Base-by-base conservation (phyloP, 495 filamentous ascomycete genomes). In the Neurospora terricola region DNA sequence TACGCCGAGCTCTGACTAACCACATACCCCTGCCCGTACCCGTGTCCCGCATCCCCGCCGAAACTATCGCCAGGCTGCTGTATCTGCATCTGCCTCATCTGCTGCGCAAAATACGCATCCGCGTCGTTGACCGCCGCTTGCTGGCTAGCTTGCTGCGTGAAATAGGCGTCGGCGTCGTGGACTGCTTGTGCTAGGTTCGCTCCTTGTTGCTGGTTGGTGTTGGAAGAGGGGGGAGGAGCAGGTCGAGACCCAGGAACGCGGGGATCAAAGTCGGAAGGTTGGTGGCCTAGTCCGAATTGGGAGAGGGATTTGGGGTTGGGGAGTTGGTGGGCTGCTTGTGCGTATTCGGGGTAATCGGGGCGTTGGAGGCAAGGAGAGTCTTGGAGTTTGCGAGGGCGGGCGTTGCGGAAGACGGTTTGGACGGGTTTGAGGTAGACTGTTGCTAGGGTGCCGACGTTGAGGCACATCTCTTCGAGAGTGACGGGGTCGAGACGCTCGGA, bases 391-490 rank as follows among this genome's bases (percentile, higher is more conserved):
- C 54, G 23, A 7, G 54, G 54, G 37, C 95, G 90, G 72, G 96
- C 96, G 79, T 97, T 93, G 76, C 96, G 96, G 72, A 98, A 91
- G 84, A 99, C 98, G 6, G 94, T 94, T 84, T 96, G 93, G 43
- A 96, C 93, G 18, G 94, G 94, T 83, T 97, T 98, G 87, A 98
- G 96, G 83, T 99, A 99, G n/a, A 99, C 96, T 14, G 95, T 98
- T 2, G 96, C 94, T 27, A 99, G 89, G 14, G 96, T 97, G n/a
- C 94, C 97, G 16, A 99, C 89, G 81, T 98, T 94, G 6, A 86
- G 86, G 14, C 98, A 89, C 5, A 99, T 89, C 76, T 93, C 89
- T 38, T 98, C 94, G 21, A 99, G 90, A 8, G 98, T 87, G 10
- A 88, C 81, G 23, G 91, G 88, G 3, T 96, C 94, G 23, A 98